Percentiles rank a stretch among this genome's conserved stretches.
Conservation (phyloP, 1,284 basidiomycete genomes). For the Tilletia indica region DNA sequence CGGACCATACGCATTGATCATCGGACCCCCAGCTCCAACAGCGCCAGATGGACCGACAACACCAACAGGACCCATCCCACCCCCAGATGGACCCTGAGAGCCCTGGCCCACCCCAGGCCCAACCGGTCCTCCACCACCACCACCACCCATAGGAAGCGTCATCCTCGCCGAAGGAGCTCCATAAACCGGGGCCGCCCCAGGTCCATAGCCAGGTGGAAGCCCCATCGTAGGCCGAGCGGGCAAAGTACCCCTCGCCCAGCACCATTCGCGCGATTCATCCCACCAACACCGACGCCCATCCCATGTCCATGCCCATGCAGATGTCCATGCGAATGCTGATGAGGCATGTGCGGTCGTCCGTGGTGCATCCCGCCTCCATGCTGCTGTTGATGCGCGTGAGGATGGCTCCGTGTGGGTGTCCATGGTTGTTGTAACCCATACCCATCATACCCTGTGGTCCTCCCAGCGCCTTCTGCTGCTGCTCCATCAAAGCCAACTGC, state of each 20-base stretch:
- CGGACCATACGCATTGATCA: too few species aligned
- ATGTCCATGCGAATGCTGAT: neutral
- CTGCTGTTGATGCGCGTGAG: too few species aligned
- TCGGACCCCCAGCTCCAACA: neutral
- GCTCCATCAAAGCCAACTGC: conserved; percentile 2
- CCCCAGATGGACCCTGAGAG: too few species aligned
- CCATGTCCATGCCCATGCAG: neutral
- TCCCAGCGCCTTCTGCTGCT: conserved; percentile 1
- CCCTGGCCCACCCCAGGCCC: too few species aligned
- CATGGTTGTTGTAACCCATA: conserved; percentile 1
- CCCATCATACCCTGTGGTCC: neutral
- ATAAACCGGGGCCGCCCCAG: neutral
- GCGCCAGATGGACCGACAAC: neutral
- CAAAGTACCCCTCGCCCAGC: too few species aligned
- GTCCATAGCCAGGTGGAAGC: neutral
- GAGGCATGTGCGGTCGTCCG: neutral
- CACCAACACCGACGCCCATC: neutral
- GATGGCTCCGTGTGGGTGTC: neutral
- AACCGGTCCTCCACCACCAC: too few species aligned
- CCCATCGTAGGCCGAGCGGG: too few species aligned
- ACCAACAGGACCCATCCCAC: too few species aligned
- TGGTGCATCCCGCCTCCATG: neutral
- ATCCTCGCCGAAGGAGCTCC: neutral
- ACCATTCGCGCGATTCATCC: too few species aligned
- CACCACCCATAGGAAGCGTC: too few species aligned